Base-by-base conservation (phyloP, 2,329 filamentous ascomycete genomes). In the Aspergillus chevalieri region DNA sequence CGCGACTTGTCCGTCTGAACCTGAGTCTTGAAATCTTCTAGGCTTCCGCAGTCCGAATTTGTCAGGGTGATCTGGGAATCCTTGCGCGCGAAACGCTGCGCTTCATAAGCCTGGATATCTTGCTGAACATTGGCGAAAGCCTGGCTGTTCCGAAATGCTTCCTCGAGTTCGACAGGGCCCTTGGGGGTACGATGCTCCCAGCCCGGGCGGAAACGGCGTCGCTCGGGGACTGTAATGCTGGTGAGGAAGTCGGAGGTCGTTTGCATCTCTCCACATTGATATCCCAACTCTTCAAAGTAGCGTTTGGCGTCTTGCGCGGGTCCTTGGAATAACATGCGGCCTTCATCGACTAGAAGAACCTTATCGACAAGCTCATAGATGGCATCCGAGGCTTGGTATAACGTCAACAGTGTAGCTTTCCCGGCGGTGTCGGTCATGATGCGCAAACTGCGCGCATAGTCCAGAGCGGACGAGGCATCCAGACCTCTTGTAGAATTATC, bases 191-290 rank as follows among this genome's bases (percentile, higher is more conserved):
- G 77, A 17, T 75, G 65, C 57, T 88, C 81, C 62, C 74, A 85
- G 0, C 84, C 85, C 0, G 74, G 64, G 7, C 81, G 77, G 59
- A 89, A 83, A 2, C 75, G 74, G 24, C 87, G 77, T 61, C 87
- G 84, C 3, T 77, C 78, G 1, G 83, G 79, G 61, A 89, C 84
- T 0, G 85, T 87, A 17, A 87, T 77, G 1, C 83, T 81, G 0
- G 85, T 88, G 26, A 89, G 65, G 65, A 89, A 89, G 61, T 89
- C 86, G 0, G 84, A 80, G 0, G 84, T 87, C 0, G 85, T 89
- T 63, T 86, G 77, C 49, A 78, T 71, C 7, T 77, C 72, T 0
- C 77, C 76, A 46, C 73, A 79, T 26, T 78, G 61, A 58, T 80
- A 85, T 7, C 82, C 83, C 10, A 86, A 69, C 24, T 79, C 74